These are phyloP conservation scores for Colletotrichum cordylinicola DNA, from an alignment of 2,329 filamentous ascomycete genomes.

Conservation along the genomic window DNA sequence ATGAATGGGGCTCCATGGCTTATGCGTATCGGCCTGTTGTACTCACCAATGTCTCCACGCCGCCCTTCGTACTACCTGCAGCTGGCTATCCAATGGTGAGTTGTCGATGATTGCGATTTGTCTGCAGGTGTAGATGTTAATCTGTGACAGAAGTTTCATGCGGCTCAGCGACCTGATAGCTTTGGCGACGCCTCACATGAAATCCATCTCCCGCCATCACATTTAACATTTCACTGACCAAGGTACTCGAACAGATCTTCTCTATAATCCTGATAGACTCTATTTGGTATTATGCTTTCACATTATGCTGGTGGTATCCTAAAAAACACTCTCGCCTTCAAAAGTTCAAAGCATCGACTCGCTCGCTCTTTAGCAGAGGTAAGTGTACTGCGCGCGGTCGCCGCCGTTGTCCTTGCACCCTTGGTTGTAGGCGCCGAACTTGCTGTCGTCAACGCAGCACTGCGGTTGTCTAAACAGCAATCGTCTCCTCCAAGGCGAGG, in stretches of 20 bases:
- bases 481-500: too few relatives aligned
- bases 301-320: neutral
- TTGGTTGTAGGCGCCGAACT: neutral
- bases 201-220: too few relatives aligned
- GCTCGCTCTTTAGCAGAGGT: neutral
- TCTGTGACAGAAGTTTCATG: too few relatives aligned
- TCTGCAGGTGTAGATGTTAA: too few relatives aligned
- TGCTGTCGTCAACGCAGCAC: neutral
- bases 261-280: neutral
- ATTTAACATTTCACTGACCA: neutral
- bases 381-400: neutral
- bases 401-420: constrained; percentile 3
- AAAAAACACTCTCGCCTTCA: neutral
- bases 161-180: too few relatives aligned
- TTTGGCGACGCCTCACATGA: too few relatives aligned
- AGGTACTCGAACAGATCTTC: neutral
- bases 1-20: too few relatives aligned
- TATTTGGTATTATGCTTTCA: neutral
- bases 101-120: too few relatives aligned
- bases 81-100: too few relatives aligned
- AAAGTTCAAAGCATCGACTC: neutral
- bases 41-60: too few relatives aligned
- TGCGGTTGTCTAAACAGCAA: neutral
- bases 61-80: too few relatives aligned
- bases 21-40: too few relatives aligned